Evolutionary conservation across 179 eudicot species (phyloP), one percentile per base, ranked within the genome.

Genomic region (Heliamphora pulchella): DNA sequence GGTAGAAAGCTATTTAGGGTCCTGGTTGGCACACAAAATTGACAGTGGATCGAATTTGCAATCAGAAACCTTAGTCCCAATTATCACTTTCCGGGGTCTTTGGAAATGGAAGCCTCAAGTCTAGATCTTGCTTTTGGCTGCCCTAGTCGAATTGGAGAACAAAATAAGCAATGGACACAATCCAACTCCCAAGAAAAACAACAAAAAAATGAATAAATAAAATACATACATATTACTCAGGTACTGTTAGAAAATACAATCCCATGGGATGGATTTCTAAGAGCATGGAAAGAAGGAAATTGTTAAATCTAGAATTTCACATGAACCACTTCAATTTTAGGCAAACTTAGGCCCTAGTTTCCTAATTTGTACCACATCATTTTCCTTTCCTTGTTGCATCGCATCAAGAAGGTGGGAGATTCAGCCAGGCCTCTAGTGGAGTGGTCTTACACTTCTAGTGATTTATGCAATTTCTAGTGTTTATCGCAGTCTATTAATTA

Each of bases 401-500:
- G 39, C 67, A 9, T 20, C 67, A 63, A 63, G 67, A 63, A 63
- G 67, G 67, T 63, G 67, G 67, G 41, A 63, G n/a, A n/a, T n/a
- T n/a, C n/a, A n/a, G n/a, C n/a, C n/a, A n/a, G n/a, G n/a, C n/a
- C n/a, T n/a, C n/a, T n/a, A n/a, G n/a, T n/a, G n/a, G n/a, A n/a
- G n/a, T n/a, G n/a, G n/a, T n/a, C n/a, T n/a, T n/a, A n/a, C n/a
- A n/a, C n/a, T n/a, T n/a, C n/a, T n/a, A n/a, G n/a, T n/a, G n/a
- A n/a, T n/a, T n/a, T n/a, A n/a, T n/a, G n/a, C n/a, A n/a, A n/a
- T n/a, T n/a, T n/a, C n/a, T n/a, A n/a, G n/a, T n/a, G n/a, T n/a
- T n/a, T n/a, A n/a, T n/a, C n/a, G n/a, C n/a, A n/a, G n/a, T n/a
- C n/a, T n/a, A n/a, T n/a, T n/a, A n/a, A n/a, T n/a, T n/a, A n/a